phyloP scores from a whole-genome alignment of 805 yeast species.

The Spathaspora sp. region DNA sequence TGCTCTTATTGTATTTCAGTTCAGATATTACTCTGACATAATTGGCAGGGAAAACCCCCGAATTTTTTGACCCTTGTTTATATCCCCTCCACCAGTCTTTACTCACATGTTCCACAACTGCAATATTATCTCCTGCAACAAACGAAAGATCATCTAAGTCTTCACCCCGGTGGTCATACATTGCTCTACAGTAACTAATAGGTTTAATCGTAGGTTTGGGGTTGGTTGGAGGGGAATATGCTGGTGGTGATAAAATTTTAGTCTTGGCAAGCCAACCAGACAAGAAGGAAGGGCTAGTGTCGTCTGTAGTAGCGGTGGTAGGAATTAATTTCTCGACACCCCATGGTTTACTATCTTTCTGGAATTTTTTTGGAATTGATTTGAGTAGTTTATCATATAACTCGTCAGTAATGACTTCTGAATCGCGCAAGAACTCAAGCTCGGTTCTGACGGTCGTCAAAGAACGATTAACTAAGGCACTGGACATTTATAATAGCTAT shows the following conservation, averaged over 20 bases:
- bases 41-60: slow-evolving; percentile 88
- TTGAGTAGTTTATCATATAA: slow-evolving; percentile 48
- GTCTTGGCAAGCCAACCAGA: slow-evolving; percentile 8
- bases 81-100: slow-evolving; percentile 91
- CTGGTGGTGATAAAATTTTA: slow-evolving; percentile 8
- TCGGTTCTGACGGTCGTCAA: slow-evolving; percentile 73
- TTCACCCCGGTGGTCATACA: slow-evolving; percentile 72
- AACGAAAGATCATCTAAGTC: slow-evolving; percentile 73
- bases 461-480: slow-evolving; percentile 73
- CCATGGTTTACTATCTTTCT: slow-evolving; percentile 48
- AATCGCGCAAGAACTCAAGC: slow-evolving; percentile 72
- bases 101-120: slow-evolving; percentile 68
- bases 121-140: slow-evolving; percentile 62
- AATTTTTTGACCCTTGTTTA: slow-evolving; percentile 33
- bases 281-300: background rate
- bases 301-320: slow-evolving; percentile 1
- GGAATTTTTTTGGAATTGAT: slow-evolving; percentile 57
- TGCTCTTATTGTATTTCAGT: slow-evolving; percentile 21
- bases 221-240: slow-evolving; percentile 12
- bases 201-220: slow-evolving; percentile 9
- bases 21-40: slow-evolving; percentile 55
- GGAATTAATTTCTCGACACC: slow-evolving; percentile 32
- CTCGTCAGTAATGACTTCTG: slow-evolving; percentile 61
- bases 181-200: slow-evolving; percentile 51
- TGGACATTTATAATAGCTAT: slow-evolving; percentile 24